Percentiles rank a stretch among this genome's conserved stretches.
Conservation (phyloP, 257 asterid species). For the Penstemon barbatus region DNA sequence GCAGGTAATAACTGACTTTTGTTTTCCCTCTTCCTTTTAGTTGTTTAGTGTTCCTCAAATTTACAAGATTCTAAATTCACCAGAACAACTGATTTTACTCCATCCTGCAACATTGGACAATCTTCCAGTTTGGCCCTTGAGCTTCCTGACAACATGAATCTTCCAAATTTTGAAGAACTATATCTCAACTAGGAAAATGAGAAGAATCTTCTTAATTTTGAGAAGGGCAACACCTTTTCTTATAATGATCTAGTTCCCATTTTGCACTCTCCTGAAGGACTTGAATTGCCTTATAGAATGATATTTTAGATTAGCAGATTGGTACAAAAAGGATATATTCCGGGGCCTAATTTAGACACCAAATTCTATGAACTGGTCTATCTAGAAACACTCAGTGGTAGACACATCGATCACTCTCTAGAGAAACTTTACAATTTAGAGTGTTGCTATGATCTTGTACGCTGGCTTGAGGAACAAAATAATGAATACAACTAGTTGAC, state of each 20-base stretch:
- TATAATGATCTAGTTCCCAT: conserved; percentile 64
- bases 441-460: conserved; percentile 80
- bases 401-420: conserved; percentile 63
- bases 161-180: conserved; percentile 60
- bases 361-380: conserved; percentile 51
- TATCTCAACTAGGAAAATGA: conserved; percentile 57
- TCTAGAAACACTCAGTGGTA: conserved; percentile 38
- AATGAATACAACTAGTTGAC: conserved; percentile 32
- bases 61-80: conserved; percentile 57
- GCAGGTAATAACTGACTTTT: neutral
- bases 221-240: conserved; percentile 46
- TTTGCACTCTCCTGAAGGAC: conserved; percentile 43
- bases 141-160: conserved; percentile 48
- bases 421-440: conserved; percentile 59
- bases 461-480: conserved; percentile 67
- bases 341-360: conserved; percentile 62
- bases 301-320: conserved; percentile 63
- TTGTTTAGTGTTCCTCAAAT: conserved; percentile 82
- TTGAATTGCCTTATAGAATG: conserved; percentile 56
- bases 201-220: conserved; percentile 34
- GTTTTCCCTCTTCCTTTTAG: conserved; percentile 34
- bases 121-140: conserved; percentile 77
- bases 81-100: conserved; percentile 79
- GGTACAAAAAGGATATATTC: conserved; percentile 82
- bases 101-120: conserved; percentile 58